phyloP scores from a whole-genome alignment of 176 grass and related monocot species.

The Zoysia pacifica region DNA sequence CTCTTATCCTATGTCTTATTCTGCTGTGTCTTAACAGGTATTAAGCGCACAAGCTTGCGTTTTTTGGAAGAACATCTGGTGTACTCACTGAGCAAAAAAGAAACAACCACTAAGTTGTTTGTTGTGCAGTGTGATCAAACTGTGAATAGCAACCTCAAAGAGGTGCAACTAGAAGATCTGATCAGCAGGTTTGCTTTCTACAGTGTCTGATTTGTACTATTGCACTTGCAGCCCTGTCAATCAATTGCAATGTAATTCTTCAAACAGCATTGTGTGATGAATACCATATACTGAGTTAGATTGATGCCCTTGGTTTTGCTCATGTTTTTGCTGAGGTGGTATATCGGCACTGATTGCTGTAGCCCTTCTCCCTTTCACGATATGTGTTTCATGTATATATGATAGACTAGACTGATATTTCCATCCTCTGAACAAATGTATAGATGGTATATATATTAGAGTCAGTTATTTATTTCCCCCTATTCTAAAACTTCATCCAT shows the following conservation, averaged over 20 bases:
- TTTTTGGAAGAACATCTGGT: conserved; percentile 43
- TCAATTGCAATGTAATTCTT: conserved; percentile 4
- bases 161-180: conserved; percentile 49
- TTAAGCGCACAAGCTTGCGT: conserved; percentile 33
- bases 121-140: conserved; percentile 46
- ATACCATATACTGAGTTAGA: conserved; percentile 8
- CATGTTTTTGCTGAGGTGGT: neutral
- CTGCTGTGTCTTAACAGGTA: conserved; percentile 36
- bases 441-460: neutral
- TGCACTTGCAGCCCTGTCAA: conserved; percentile 7
- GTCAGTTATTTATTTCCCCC: no score
- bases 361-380: neutral
- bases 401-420: neutral
- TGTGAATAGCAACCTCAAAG: conserved; percentile 20
- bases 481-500: no score
- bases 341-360: neutral
- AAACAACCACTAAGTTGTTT: conserved; percentile 51
- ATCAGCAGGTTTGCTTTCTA: conserved; percentile 49
- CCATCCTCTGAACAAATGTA: neutral
- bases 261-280: conserved; percentile 1
- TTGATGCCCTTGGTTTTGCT: neutral
- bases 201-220: conserved; percentile 1
- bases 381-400: neutral
- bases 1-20: conserved; percentile 4
- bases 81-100: conserved; percentile 57